Conservation (phyloP, 768 basidiomycete genomes). For the Tulasnella sp. region DNA sequence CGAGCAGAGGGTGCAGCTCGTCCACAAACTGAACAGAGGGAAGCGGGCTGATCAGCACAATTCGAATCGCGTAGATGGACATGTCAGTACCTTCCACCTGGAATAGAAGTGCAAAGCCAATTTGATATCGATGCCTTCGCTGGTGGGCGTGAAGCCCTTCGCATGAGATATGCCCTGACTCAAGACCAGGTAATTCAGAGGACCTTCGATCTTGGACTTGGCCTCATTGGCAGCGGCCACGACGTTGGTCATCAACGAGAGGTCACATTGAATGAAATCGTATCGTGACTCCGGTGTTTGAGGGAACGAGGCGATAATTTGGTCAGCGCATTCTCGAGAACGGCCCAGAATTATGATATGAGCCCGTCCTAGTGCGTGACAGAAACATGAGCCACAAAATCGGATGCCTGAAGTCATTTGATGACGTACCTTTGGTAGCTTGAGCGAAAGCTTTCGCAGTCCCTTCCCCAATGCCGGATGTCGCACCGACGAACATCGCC, state of each 20-base stretch:
- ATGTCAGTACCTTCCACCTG: constrained; percentile 25
- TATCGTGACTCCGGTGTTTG: constrained; percentile 32
- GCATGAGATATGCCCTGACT: too few relatives aligned
- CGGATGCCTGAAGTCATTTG: neutral
- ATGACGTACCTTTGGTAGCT: constrained; percentile 20
- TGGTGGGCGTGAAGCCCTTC: neutral
- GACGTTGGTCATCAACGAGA: constrained; percentile 33
- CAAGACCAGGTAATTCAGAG: too few relatives aligned
- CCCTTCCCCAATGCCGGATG: constrained; percentile 29
- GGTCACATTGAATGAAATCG: constrained; percentile 38
- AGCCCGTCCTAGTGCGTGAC: neutral
- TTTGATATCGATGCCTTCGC: constrained; percentile 30
- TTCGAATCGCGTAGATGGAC: too few relatives aligned
- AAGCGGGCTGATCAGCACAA: too few relatives aligned
- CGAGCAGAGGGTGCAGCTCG: constrained; percentile 26
- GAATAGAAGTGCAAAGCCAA: constrained; percentile 31
- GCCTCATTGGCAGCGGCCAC: neutral
- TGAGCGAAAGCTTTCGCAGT: constrained; percentile 25
- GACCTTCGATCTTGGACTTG: too few relatives aligned
- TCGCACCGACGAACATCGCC: constrained; percentile 30
- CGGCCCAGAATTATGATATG: constrained; percentile 34
- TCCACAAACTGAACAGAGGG: constrained; percentile 13
- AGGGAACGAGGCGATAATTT: constrained; percentile 32
- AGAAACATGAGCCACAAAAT: neutral
- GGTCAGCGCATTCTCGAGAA: constrained; percentile 31